Evolutionary conservation across 2,329 filamentous ascomycete genomes (phyloP).

Genomic region (Ceratocystis papillata): DNA sequence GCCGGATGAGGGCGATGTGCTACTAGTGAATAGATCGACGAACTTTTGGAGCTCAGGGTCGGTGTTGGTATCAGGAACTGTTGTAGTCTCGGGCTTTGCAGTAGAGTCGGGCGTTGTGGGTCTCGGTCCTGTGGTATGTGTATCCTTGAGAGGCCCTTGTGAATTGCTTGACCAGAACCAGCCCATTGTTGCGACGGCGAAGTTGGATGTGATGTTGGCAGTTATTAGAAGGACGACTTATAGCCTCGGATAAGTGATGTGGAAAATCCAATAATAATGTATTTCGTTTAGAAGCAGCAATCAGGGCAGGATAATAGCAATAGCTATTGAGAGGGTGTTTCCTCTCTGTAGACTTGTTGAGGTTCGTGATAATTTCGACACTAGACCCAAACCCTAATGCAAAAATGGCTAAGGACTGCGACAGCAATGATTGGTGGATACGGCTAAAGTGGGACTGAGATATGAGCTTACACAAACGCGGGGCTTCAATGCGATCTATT

Average conservation of each 20-base stretch:
- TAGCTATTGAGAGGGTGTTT: not conserved
- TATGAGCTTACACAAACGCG: too few species aligned
- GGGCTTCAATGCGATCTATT: too few species aligned
- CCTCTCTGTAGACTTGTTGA: not conserved
- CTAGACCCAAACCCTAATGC: not conserved
- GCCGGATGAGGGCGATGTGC: slow-evolving; percentile 28
- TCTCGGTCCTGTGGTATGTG: not conserved
- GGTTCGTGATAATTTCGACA: slow-evolving; percentile 1
- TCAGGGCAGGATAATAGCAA: too few species aligned
- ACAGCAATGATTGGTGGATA: not conserved
- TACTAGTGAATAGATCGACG: slow-evolving; percentile 38
- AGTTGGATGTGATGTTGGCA: not conserved
- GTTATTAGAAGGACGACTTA: not conserved
- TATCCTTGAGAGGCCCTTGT: slow-evolving; percentile 27
- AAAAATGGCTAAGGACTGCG: not conserved
- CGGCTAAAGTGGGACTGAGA: not conserved
- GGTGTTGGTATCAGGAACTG: slow-evolving; percentile 25
- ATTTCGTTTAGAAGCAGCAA: too few species aligned
- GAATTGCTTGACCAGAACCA: slow-evolving; percentile 45
- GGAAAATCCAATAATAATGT: too few species aligned
- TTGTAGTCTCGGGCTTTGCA: slow-evolving; percentile 18
- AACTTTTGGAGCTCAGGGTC: slow-evolving; percentile 48
- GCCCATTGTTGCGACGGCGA: slow-evolving; percentile 39
- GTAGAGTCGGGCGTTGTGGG: not conserved
- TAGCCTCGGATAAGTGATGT: not conserved